These are phyloP conservation scores for Metrosideros polymorpha DNA, from an alignment of 441 rosid species.

Conservation along the genomic window DNA sequence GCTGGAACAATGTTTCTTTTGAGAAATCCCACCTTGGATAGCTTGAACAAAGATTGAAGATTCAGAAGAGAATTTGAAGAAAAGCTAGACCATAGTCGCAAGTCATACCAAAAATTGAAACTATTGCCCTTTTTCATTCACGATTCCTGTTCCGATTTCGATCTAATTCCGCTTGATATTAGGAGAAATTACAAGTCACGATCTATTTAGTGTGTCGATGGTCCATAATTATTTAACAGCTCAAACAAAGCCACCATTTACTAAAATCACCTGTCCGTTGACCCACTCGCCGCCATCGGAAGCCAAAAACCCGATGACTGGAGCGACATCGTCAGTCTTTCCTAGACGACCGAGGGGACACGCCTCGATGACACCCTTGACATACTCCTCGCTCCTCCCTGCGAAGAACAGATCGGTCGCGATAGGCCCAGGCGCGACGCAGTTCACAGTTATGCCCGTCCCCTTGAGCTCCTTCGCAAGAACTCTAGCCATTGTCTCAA, in stretches of 20 bases:
- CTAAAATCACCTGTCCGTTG: constrained; percentile 51
- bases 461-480: constrained; percentile 71
- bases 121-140: not conserved
- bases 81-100: not conserved
- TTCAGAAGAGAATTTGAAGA: not conserved
- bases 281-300: constrained; percentile 68
- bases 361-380: constrained; percentile 29
- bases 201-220: too few species aligned
- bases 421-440: constrained; percentile 69
- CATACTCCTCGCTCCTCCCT: constrained; percentile 49
- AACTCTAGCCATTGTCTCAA: constrained; percentile 53
- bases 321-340: constrained; percentile 41
- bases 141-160: not conserved
- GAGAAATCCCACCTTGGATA: not conserved
- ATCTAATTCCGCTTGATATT: not conserved
- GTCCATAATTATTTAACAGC: not conserved
- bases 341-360: constrained; percentile 57
- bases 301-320: constrained; percentile 66
- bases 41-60: not conserved
- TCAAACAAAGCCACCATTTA: constrained; percentile 43
- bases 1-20: not conserved
- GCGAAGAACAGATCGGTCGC: constrained; percentile 68
- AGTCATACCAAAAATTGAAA: not conserved
- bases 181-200: not conserved
- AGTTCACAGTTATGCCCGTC: constrained; percentile 54